A percentile compares a stretch with the other conserved stretches of the same genome.
Conservation (phyloP, 352 stramenopile genomes). For the Pythium aristosporum region DNA sequence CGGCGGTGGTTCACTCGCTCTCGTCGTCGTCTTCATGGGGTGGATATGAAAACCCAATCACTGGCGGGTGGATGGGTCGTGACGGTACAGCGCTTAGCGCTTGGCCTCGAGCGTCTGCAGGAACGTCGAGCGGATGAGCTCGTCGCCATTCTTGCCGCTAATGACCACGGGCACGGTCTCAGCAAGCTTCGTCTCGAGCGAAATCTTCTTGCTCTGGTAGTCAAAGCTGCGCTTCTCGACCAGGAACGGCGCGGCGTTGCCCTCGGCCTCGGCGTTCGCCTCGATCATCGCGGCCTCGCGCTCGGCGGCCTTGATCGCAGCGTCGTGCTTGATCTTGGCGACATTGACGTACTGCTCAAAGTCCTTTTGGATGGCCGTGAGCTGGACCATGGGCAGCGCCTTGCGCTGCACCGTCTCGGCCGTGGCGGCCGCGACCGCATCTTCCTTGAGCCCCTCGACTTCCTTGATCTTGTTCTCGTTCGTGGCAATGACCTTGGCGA, state of each 20-base stretch:
- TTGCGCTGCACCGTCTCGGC: conserved; percentile 61
- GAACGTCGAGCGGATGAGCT: conserved; percentile 66
- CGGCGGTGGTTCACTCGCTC: too few species aligned
- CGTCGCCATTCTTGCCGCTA: conserved; percentile 81
- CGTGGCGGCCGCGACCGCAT: conserved; percentile 54
- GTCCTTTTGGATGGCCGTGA: conserved; percentile 54
- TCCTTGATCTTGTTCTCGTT: conserved; percentile 68
- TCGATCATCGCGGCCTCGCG: conserved; percentile 55
- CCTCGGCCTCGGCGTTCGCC: conserved; percentile 59
- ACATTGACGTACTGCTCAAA: conserved; percentile 72
- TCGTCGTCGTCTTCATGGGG: too few species aligned
- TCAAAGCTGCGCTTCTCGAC: conserved; percentile 78
- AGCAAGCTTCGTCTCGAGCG: conserved; percentile 56
- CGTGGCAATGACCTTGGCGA: conserved; percentile 60
- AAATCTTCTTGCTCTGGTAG: conserved; percentile 75
- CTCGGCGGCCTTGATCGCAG: conserved; percentile 61
- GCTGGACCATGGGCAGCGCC: conserved; percentile 54
- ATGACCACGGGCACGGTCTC: conserved; percentile 69
- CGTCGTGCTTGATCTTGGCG: conserved; percentile 59
- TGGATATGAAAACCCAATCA: too few species aligned
- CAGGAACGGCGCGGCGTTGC: conserved; percentile 52
- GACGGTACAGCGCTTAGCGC: conserved; percentile 18
- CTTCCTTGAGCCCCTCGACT: conserved; percentile 63
- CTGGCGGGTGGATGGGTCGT: too few species aligned
- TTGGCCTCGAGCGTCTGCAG: conserved; percentile 43